A percentile compares a stretch with the other conserved stretches of the same genome.
phyloP scores from a whole-genome alignment of 1,284 basidiomycete species.

The Rhodotorula sp. region DNA sequence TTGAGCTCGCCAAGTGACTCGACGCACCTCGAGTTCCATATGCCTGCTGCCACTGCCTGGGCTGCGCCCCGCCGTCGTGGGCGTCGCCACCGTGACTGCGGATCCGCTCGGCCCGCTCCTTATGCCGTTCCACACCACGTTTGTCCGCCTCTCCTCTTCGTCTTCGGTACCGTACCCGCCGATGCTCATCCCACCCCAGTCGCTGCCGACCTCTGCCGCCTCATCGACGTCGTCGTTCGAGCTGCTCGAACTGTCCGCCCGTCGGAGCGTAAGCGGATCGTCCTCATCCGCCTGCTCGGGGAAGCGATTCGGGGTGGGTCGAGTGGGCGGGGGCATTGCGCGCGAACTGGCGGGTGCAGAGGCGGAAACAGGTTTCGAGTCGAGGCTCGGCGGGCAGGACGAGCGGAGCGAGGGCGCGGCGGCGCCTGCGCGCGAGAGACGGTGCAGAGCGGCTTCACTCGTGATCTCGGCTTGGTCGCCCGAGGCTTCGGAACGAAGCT shows the following conservation, averaged over 20 bases:
- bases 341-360: background rate
- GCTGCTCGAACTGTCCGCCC: conserved; percentile 9
- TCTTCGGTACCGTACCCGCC: conserved; percentile 33
- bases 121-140: conserved; percentile 38
- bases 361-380: background rate
- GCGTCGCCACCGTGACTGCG: conserved; percentile 2
- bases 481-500: conserved; percentile 23
- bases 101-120: conserved; percentile 21
- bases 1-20: background rate
- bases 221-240: conserved; percentile 17
- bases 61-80: conserved; percentile 17
- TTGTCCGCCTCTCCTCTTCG: conserved; percentile 25
- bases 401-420: conserved; percentile 22
- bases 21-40: conserved; percentile 36
- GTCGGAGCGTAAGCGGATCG: conserved; percentile 7
- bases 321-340: background rate
- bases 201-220: conserved; percentile 23
- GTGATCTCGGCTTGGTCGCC: conserved; percentile 36
- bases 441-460: conserved; percentile 36
- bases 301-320: conserved; percentile 33
- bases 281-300: conserved; percentile 30
- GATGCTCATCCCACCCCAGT: conserved; percentile 35
- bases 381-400: background rate
- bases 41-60: conserved; percentile 11
- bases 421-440: conserved; percentile 32